Evolutionary conservation across 768 basidiomycete genomes (phyloP).

Genomic region (Pleurotus platypus): DNA sequence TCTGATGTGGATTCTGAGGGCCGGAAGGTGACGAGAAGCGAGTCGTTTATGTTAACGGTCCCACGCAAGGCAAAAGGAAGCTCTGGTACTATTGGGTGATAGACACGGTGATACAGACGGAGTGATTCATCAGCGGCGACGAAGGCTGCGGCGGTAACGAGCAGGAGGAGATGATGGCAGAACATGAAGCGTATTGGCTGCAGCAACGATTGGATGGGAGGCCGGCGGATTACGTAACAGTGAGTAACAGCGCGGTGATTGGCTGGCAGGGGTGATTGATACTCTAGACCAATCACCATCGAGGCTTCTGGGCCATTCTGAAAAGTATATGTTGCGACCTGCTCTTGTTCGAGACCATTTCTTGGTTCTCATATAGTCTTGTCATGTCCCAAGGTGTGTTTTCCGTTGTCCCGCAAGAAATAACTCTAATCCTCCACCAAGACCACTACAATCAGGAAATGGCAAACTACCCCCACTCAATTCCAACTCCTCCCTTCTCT

Average conservation of each 20-base stretch:
- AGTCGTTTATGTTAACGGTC: conserved; percentile 29
- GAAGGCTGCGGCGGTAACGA: conserved; percentile 15
- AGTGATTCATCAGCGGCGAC: conserved; percentile 16
- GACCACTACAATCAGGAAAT: conserved; percentile 9
- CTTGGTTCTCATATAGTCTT: conserved; percentile 9
- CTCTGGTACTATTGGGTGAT: conserved; percentile 38
- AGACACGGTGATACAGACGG: conserved; percentile 48
- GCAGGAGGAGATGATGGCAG: conserved; percentile 13
- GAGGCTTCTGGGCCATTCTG: conserved; percentile 4
- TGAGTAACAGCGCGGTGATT: conserved; percentile 12
- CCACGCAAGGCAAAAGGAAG: conserved; percentile 42
- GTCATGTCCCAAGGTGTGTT: conserved; percentile 1
- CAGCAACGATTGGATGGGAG: not conserved
- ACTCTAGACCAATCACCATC: conserved; percentile 7
- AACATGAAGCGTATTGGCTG: not conserved
- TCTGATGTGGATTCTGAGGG: conserved; percentile 38
- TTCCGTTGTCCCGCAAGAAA: not conserved
- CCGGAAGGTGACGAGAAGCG: conserved; percentile 27
- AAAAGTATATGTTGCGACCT: not conserved
- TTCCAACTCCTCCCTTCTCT: conserved; percentile 31
- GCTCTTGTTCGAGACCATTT: conserved; percentile 10
- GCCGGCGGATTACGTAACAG: not conserved
- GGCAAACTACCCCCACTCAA: conserved; percentile 24
- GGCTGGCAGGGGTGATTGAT: conserved; percentile 14
- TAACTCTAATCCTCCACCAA: conserved; percentile 11